Evolutionary conservation across 306 rosid genomes (phyloP).

Genomic region (Quercus alba): DNA sequence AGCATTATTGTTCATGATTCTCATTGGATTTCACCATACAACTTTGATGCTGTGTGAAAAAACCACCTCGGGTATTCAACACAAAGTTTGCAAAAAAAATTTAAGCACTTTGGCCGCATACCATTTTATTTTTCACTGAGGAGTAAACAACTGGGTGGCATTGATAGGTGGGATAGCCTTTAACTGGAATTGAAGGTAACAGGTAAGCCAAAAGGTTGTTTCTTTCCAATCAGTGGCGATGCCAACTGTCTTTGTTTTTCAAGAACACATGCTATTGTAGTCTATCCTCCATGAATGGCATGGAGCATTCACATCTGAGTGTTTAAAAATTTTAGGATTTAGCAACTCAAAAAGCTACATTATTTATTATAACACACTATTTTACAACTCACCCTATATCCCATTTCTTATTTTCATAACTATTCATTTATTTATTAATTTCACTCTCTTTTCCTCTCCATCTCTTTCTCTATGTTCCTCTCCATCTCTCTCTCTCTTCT

Average conservation of each 20-base stretch:
- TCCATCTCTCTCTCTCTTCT: too few relatives aligned
- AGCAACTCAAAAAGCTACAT: too few relatives aligned
- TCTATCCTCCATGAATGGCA: not conserved
- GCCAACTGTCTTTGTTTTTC: not conserved
- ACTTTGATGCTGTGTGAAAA: not conserved
- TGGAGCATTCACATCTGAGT: too few relatives aligned
- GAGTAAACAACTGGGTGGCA: not conserved
- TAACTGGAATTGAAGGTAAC: not conserved
- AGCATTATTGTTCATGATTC: not conserved
- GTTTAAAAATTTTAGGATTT: too few relatives aligned
- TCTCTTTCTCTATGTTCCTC: too few relatives aligned
- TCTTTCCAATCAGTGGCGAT: not conserved
- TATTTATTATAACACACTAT: too few relatives aligned
- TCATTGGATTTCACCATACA: not conserved
- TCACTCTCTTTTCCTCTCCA: too few relatives aligned
- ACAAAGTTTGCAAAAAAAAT: not conserved
- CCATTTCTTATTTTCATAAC: too few relatives aligned
- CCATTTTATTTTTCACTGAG: not conserved
- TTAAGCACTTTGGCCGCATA: not conserved
- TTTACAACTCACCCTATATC: too few relatives aligned
- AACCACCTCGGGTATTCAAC: not conserved
- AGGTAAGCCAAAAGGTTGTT: not conserved
- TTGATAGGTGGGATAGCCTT: not conserved
- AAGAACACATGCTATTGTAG: not conserved
- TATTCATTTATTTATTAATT: too few relatives aligned